These are phyloP conservation scores for Dalbergia oliveri DNA, from an alignment of 306 rosid species.

Conservation along the genomic window DNA sequence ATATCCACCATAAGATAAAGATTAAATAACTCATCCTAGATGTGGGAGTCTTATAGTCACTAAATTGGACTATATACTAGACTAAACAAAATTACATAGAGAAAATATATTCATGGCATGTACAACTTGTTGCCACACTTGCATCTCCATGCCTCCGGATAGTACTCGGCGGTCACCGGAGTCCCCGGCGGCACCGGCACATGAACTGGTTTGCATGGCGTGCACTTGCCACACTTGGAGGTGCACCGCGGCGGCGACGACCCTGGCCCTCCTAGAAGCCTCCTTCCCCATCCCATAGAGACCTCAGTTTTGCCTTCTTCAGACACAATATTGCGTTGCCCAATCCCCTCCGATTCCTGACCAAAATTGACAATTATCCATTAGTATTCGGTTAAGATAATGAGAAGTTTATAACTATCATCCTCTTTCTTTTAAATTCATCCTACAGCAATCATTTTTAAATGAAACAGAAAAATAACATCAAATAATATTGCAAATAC, in stretches of 20 bases:
- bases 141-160: constrained; percentile 99
- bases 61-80: constrained; percentile 32
- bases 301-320: background rate
- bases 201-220: constrained; percentile 85
- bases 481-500: background rate
- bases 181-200: constrained; percentile 92
- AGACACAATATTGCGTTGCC: background rate
- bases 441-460: background rate
- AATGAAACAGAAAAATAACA: background rate
- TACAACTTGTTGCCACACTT: constrained; percentile 89
- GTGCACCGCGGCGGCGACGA: constrained; percentile 86
- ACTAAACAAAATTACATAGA: constrained; percentile 39
- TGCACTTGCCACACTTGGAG: constrained; percentile 82
- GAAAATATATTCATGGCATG: constrained; percentile 74
- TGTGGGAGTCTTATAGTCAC: constrained; percentile 35
- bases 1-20: constrained; percentile 44
- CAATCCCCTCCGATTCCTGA: constrained; percentile 42
- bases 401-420: background rate
- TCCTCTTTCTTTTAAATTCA: no score
- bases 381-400: background rate
- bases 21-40: constrained; percentile 41
- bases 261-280: constrained; percentile 75
- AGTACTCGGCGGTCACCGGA: constrained; percentile 87
- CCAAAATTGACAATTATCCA: background rate
- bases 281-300: constrained; percentile 51